Evolutionary conservation across 352 stramenopile species (phyloP), one percentile per base, ranked within the genome.

Genomic region (Ophiocytium majus): DNA sequence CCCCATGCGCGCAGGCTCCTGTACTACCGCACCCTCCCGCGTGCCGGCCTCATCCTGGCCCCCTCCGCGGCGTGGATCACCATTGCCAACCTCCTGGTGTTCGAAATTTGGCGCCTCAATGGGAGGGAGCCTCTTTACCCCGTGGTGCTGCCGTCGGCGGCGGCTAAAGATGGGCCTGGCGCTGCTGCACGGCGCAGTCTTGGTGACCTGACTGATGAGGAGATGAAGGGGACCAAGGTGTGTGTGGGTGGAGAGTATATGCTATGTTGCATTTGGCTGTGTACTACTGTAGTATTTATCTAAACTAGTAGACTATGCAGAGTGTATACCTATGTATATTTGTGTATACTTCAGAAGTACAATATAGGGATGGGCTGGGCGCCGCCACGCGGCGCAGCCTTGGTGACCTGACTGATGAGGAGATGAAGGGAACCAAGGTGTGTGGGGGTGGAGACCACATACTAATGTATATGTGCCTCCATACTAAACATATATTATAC

Each of bases 11-110:
- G 5, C 43, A 57, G 43, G 43, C 43, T 57, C 43, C 86, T 89
- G 84, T 95, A 94, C 90, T 91, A 85, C 82, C 50, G 81, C 37
- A 88, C 93, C 0, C 81, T 91, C 84, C 88, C 88, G 10, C 78
- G 91, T 36, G 93, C 93, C 1, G 93, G 92, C 74, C 91, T 92
- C 31, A 86, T 95, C 17, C 88, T 95, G 64, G 89, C 89, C 32
- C 80, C 89, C 1, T 93, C 91, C 19, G 82, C 90, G 1, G 79
- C 93, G 75, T 95, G 93, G 93, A 91, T 95, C 80, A 88, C 90
- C 0, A 88, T 93, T 64, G 86, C 86, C 17, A 89, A 89, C 57
- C 32, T 88, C 36, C 71, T 89, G 43, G 83, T 89, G 36, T 82
- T 89, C 74, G 36, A 81, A n/a, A 88, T 89, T 43, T 89, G 86